Evolutionary conservation across 1,284 basidiomycete genomes (phyloP).

Genomic region (Sporisorium graminicola): DNA sequence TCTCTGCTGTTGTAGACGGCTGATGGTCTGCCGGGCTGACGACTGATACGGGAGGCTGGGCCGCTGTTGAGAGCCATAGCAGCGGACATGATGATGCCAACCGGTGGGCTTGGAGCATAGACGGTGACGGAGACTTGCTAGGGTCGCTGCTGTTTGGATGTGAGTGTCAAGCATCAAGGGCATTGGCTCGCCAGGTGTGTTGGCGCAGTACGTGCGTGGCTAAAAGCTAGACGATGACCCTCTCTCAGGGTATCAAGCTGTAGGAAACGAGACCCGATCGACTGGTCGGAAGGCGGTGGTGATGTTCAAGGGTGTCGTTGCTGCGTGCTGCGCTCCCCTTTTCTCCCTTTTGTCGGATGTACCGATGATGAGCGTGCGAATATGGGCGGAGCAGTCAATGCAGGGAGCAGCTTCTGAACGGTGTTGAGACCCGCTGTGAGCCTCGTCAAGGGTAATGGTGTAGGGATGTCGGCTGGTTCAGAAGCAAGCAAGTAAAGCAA

Average conservation of each 20-base stretch:
- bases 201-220: not conserved
- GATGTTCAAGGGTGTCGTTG: not conserved
- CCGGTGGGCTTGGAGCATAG: too few relatives aligned
- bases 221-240: not conserved
- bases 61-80: not conserved
- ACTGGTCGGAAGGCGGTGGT: not conserved
- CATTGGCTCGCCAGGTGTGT: not conserved
- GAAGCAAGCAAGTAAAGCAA: not conserved
- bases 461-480: not conserved
- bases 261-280: not conserved
- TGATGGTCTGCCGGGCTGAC: not conserved
- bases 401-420: not conserved
- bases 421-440: not conserved
- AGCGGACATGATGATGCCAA: constrained; percentile 4
- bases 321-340: not conserved
- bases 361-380: constrained; percentile 5
- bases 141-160: not conserved
- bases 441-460: not conserved
- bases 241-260: not conserved
- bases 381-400: not conserved
- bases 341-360: constrained; percentile 4
- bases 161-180: not conserved
- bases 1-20: not conserved
- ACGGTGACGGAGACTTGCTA: not conserved
- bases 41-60: not conserved